Conservation (phyloP, 2,329 filamentous ascomycete genomes). For the Colletotrichum spinosum region DNA sequence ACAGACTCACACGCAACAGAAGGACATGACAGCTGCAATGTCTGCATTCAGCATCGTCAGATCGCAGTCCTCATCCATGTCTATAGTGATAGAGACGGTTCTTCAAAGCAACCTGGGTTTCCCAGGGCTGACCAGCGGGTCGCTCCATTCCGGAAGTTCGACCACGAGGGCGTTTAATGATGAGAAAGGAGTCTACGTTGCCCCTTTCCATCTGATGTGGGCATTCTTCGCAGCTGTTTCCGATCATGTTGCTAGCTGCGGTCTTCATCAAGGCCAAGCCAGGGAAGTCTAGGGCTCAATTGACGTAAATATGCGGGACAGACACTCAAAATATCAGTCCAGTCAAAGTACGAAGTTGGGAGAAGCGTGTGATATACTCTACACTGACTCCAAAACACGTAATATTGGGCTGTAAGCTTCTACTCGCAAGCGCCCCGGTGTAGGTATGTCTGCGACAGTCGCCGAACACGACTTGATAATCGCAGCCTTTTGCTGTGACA, state of each 20-base stretch:
- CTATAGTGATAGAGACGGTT: slow-evolving; percentile 69
- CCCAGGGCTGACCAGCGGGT: slow-evolving; percentile 6
- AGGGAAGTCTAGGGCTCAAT: not conserved
- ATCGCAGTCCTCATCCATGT: slow-evolving; percentile 66
- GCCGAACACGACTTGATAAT: too few relatives aligned
- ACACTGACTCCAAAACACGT: too few relatives aligned
- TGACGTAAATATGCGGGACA: too few relatives aligned
- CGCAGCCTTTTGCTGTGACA: too few relatives aligned
- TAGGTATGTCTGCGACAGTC: too few relatives aligned
- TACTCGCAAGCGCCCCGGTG: too few relatives aligned
- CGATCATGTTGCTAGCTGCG: slow-evolving; percentile 14
- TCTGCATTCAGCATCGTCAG: slow-evolving; percentile 65
- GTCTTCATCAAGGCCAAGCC: slow-evolving; percentile 26
- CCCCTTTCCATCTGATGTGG: slow-evolving; percentile 26
- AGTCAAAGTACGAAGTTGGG: too few relatives aligned
- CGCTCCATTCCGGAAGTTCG: not conserved
- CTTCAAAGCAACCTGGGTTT: slow-evolving; percentile 53
- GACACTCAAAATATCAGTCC: too few relatives aligned
- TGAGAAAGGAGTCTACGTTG: not conserved
- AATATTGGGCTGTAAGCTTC: too few relatives aligned
- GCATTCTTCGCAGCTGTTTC: slow-evolving; percentile 16
- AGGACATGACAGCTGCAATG: slow-evolving; percentile 65
- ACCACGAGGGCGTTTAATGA: not conserved
- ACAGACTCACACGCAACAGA: slow-evolving; percentile 59
- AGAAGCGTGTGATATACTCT: too few relatives aligned